phyloP scores from a whole-genome alignment of 257 asterid species.

The Solanum stenotomum region DNA sequence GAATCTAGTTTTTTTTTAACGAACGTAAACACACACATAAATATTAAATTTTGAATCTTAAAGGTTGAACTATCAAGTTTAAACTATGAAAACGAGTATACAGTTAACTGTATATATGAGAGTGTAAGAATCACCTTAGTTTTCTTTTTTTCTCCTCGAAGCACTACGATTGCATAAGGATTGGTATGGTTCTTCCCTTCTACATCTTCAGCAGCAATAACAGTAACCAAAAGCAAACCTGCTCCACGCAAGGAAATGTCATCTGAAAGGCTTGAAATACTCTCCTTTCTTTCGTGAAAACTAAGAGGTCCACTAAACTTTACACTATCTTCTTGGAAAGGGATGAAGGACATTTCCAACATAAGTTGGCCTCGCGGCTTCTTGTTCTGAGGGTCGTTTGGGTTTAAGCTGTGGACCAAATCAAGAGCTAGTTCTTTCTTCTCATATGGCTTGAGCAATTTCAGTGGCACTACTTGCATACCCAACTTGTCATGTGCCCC shows the following conservation, averaged over 20 bases:
- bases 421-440: conserved; percentile 39
- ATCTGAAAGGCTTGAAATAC: conserved; percentile 13
- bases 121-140: conserved; percentile 48
- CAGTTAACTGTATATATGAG: neutral
- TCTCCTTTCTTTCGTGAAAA: conserved; percentile 7
- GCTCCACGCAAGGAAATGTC: conserved; percentile 32
- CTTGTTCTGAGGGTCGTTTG: conserved; percentile 44
- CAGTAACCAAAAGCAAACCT: conserved; percentile 54
- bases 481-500: conserved; percentile 83
- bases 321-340: conserved; percentile 59
- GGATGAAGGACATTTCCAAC: conserved; percentile 46
- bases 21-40: neutral
- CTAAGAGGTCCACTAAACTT: conserved; percentile 17
- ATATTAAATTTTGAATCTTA: neutral
- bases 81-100: neutral
- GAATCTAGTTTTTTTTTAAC: neutral
- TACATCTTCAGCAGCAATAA: conserved; percentile 49
- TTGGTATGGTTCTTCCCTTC: conserved; percentile 60
- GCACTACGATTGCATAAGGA: conserved; percentile 46
- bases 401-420: conserved; percentile 47
- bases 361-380: conserved; percentile 45
- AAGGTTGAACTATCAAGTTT: neutral
- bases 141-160: conserved; percentile 53
- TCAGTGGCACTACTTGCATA: conserved; percentile 60
- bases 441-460: conserved; percentile 42